Conservation (phyloP, 805 yeast genomes). For the Candida qinlingensis region DNA sequence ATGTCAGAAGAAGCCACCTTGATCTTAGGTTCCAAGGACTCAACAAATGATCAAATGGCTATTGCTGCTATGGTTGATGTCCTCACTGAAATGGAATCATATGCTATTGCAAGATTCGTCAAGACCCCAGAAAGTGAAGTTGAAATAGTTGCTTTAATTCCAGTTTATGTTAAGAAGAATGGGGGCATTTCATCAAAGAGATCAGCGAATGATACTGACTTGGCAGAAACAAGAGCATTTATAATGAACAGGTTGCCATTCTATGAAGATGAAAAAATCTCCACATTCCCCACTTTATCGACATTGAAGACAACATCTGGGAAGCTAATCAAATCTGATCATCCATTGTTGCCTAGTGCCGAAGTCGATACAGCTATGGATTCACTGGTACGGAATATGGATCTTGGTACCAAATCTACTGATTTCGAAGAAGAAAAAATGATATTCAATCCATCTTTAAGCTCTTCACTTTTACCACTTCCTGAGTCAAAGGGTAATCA, state of each 20-base stretch:
- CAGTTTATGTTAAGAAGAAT: constrained; percentile 30
- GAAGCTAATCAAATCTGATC: constrained; percentile 19
- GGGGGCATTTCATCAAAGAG: constrained; percentile 19
- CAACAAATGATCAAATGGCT: constrained; percentile 34
- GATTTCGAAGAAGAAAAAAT: constrained; percentile 20
- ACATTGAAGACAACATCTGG: constrained; percentile 30
- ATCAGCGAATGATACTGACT: constrained; percentile 14
- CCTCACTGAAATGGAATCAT: constrained; percentile 39
- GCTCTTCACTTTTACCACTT: constrained; percentile 14
- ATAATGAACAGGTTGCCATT: constrained; percentile 58
- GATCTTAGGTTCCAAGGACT: constrained; percentile 38
- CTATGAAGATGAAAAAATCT: constrained; percentile 66
- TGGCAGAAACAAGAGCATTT: constrained; percentile 34
- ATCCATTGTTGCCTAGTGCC: constrained; percentile 29
- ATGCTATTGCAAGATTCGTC: constrained; percentile 63
- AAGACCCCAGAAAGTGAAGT: constrained; percentile 43
- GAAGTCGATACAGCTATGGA: constrained; percentile 40
- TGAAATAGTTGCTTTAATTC: constrained; percentile 50
- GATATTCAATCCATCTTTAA: constrained; percentile 15
- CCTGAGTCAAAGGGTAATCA: constrained; percentile 9
- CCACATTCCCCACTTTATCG: constrained; percentile 41
- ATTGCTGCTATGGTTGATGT: constrained; percentile 48
- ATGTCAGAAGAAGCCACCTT: constrained; percentile 54
- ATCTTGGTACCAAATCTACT: constrained; percentile 29
- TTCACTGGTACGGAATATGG: constrained; percentile 38